Evolutionary conservation across 2,329 filamentous ascomycete genomes (phyloP).

Genomic region (Aspergillus fructus): DNA sequence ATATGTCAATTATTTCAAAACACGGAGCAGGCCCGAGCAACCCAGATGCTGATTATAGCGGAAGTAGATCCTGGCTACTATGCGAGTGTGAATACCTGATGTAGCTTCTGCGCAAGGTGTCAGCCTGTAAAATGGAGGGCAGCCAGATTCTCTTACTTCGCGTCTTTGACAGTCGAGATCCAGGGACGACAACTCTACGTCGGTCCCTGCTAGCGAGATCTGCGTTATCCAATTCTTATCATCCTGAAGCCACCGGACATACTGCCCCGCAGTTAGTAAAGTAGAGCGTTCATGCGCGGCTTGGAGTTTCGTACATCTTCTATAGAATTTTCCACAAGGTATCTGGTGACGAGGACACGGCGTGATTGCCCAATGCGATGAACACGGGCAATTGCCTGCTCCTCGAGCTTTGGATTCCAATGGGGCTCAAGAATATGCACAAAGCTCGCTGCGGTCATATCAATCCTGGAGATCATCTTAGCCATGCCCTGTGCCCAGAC

Average conservation of each 20-base stretch:
- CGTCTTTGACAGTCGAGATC: background rate
- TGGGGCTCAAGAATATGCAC: slow-evolving; percentile 79
- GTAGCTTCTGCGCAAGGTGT: background rate
- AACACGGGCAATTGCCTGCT: slow-evolving; percentile 83
- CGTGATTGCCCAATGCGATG: slow-evolving; percentile 80
- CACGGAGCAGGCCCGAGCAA: background rate
- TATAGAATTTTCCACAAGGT: slow-evolving; percentile 59
- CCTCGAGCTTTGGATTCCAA: slow-evolving; percentile 86
- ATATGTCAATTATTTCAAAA: background rate
- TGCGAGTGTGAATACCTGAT: background rate
- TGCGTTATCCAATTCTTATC: slow-evolving; percentile 2
- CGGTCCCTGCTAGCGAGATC: background rate
- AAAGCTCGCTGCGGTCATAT: slow-evolving; percentile 10
- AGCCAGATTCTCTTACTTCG: background rate
- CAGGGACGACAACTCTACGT: background rate
- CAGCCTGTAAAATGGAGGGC: background rate
- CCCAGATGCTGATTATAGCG: background rate
- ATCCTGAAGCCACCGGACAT: slow-evolving; percentile 7
- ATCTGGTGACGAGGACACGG: slow-evolving; percentile 72
- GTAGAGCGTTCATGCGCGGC: background rate
- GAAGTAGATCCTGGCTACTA: background rate
- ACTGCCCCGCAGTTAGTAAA: background rate
- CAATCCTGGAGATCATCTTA: slow-evolving; percentile 2
- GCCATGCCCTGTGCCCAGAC: background rate
- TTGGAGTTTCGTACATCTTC: slow-evolving; percentile 45